A percentile compares a stretch with the other conserved stretches of the same genome.
Evolutionary conservation across 139 green algal genomes (phyloP).

Genomic region (Nannochloris sp.): DNA sequence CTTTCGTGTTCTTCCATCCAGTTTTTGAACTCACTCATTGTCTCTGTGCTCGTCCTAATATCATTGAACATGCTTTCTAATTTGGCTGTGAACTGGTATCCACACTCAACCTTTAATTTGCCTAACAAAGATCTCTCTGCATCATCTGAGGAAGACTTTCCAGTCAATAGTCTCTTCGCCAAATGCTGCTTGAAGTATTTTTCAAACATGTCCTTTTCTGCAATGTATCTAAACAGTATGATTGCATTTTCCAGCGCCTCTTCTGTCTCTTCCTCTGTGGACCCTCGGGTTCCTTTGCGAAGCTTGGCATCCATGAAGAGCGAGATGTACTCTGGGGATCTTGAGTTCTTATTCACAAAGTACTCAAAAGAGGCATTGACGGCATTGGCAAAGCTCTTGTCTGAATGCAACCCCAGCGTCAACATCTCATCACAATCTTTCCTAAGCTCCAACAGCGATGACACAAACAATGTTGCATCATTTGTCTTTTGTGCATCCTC

Average conservation of each 20-base stretch:
- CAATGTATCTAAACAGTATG: constrained; percentile 75
- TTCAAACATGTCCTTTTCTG: constrained; percentile 99
- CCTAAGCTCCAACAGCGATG: constrained; percentile 56
- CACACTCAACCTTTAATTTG: constrained; percentile 97
- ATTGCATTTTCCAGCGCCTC: constrained; percentile 85
- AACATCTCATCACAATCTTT: constrained; percentile 92
- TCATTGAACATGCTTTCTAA: constrained; percentile 98
- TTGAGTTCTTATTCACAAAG: constrained; percentile 88
- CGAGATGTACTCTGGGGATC: constrained; percentile 89
- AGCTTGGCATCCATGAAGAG: constrained; percentile 96
- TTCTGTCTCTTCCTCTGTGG: constrained; percentile 82
- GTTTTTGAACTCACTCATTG: constrained; percentile 72
- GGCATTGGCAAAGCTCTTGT: constrained; percentile 84
- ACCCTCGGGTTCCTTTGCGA: constrained; percentile 54
- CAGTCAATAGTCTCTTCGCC: constrained; percentile 84
- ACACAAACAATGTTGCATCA: constrained; percentile 82
- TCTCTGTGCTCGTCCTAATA: constrained; percentile 85
- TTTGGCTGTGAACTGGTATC: constrained; percentile 97
- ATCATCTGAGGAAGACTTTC: constrained; percentile 26
- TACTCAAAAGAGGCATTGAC: constrained; percentile 86
- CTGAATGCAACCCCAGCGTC: constrained; percentile 51
- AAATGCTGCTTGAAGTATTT: constrained; percentile 99
- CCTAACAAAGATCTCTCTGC: constrained; percentile 87
- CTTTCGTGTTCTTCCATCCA: constrained; percentile 24
- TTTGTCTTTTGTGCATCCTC: constrained; percentile 59